Conservation (phyloP, 108 stramenopile genomes). For the Pseudonitzschia delicatissima region DNA sequence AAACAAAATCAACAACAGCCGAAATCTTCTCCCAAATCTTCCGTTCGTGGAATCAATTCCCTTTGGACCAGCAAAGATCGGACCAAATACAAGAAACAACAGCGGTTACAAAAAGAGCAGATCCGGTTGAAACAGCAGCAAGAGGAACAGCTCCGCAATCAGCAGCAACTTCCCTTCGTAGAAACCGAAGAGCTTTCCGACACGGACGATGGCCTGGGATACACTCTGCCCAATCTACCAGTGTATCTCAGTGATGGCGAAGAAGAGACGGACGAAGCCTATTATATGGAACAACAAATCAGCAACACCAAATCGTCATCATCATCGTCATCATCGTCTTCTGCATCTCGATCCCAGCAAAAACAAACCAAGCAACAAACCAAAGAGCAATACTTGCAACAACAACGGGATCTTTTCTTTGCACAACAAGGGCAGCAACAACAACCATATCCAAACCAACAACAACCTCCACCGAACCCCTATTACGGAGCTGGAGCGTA, state of each 20-base stretch:
- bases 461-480: neutral
- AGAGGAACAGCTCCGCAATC: slow-evolving; percentile 17
- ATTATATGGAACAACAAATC: neutral
- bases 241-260: slow-evolving; percentile 80
- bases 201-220: slow-evolving; percentile 65
- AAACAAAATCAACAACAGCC: neutral
- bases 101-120: slow-evolving; percentile 16
- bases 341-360: neutral
- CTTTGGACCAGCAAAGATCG: slow-evolving; percentile 86
- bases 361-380: neutral
- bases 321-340: neutral
- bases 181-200: slow-evolving; percentile 59
- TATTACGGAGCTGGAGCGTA: neutral
- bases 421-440: slow-evolving; percentile 28
- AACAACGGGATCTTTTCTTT: slow-evolving; percentile 1
- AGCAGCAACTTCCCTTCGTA: slow-evolving; percentile 38
- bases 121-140: slow-evolving; percentile 11
- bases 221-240: slow-evolving; percentile 80
- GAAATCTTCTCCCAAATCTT: neutral
- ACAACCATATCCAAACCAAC: slow-evolving; percentile 8
- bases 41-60: neutral
- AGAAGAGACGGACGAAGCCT: slow-evolving; percentile 25
- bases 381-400: slow-evolving; percentile 2
- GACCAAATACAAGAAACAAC: slow-evolving; percentile 56
- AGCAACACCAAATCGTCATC: neutral